phyloP scores from a whole-genome alignment of 805 yeast genomes.

The Kodamaea lidongshanica region DNA sequence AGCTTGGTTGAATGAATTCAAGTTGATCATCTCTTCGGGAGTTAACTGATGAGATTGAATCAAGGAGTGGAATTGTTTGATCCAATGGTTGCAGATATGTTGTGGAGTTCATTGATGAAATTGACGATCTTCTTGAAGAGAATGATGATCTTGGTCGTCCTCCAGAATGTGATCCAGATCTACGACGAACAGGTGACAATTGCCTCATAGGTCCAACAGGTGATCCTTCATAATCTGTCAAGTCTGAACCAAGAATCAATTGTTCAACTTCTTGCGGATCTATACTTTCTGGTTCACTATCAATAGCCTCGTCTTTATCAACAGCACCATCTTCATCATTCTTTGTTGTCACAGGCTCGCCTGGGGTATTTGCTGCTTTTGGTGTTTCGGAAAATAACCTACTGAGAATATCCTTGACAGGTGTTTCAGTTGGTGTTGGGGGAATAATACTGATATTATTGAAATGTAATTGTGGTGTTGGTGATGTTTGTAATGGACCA shows the following conservation, averaged over 20 bases:
- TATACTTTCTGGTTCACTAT: conserved; percentile 1
- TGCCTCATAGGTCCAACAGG: conserved; percentile 7
- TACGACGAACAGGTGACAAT: conserved; percentile 5
- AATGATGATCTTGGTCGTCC: too few relatives aligned
- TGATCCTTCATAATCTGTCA: conserved; percentile 7
- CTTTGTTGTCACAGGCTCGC: not conserved
- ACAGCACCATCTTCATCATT: not conserved
- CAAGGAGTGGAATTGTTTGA: conserved; percentile 27
- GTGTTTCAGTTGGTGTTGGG: conserved; percentile 10
- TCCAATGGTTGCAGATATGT: conserved; percentile 19
- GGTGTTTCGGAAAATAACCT: conserved; percentile 10
- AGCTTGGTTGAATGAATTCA: conserved; percentile 5
- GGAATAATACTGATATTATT: conserved; percentile 6
- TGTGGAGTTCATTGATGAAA: conserved; percentile 16
- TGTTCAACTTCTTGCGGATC: conserved; percentile 5
- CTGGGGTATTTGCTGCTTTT: not conserved
- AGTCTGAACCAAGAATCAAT: conserved; percentile 4
- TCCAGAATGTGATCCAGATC: too few relatives aligned
- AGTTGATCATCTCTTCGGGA: conserved; percentile 3
- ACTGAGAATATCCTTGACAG: conserved; percentile 13
- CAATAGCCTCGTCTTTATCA: conserved; percentile 6
- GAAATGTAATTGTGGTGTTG: not conserved
- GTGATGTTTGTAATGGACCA: not conserved
- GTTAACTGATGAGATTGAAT: conserved; percentile 19
- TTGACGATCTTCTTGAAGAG: conserved; percentile 9